Evolutionary conservation across 116 monocot species (phyloP).

Genomic region (Dioscorea cayenensis): DNA sequence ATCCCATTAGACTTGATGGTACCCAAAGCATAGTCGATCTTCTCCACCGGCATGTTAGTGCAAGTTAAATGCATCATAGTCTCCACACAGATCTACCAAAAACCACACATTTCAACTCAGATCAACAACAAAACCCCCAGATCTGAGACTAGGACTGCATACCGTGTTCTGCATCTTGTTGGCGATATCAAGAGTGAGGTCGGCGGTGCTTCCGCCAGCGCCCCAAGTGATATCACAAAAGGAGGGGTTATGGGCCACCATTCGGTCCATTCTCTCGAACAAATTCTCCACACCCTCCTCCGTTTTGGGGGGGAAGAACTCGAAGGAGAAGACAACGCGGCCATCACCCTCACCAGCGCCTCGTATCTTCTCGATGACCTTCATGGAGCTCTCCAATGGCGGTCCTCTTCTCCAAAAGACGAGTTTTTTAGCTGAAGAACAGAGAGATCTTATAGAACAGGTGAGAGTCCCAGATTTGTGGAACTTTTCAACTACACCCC

Average conservation of each 20-base stretch:
- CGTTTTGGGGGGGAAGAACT: conserved; percentile 81
- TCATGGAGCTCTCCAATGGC: conserved; percentile 18
- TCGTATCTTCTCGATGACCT: conserved; percentile 73
- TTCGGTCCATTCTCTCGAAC: conserved; percentile 84
- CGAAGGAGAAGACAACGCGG: conserved; percentile 70
- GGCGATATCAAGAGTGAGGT: conserved; percentile 81
- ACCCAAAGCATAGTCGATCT: conserved; percentile 72
- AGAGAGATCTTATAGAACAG: no score
- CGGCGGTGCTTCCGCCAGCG: conserved; percentile 80
- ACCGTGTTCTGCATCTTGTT: conserved; percentile 87
- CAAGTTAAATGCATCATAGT: conserved; percentile 97
- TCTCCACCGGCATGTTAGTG: conserved; percentile 90
- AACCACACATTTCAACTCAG: neutral
- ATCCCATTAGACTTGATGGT: conserved; percentile 76
- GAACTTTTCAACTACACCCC: no score
- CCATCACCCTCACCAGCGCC: conserved; percentile 41
- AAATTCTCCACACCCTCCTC: conserved; percentile 83
- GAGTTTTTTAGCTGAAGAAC: neutral
- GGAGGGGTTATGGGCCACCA: conserved; percentile 74
- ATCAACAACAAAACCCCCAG: neutral
- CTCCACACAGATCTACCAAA: conserved; percentile 64
- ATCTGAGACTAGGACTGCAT: neutral
- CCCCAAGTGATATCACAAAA: conserved; percentile 97
- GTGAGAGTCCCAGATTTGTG: no score
- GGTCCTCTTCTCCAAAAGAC: conserved; percentile 15